Percentiles rank a stretch among this genome's conserved stretches.
Evolutionary conservation across 768 basidiomycete genomes (phyloP).

Genomic region (Goffeauzyma gilvescens): DNA sequence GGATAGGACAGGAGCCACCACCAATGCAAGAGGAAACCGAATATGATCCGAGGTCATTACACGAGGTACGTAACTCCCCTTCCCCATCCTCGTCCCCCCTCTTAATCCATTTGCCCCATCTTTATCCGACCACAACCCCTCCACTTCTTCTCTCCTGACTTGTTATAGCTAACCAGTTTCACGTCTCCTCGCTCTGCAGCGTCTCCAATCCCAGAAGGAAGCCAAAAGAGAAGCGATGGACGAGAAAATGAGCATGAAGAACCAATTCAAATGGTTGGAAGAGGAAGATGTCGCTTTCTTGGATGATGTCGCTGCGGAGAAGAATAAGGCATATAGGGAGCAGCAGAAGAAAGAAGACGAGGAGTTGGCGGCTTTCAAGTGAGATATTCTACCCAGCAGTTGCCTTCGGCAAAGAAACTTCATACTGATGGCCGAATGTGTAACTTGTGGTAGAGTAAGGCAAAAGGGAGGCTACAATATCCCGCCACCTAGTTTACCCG

Average conservation of each 20-base stretch:
- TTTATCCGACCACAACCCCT: not conserved
- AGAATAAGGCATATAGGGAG: slow-evolving; percentile 19
- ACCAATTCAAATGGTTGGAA: slow-evolving; percentile 34
- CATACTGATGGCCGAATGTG: not conserved
- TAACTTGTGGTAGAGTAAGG: slow-evolving; percentile 6
- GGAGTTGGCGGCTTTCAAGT: slow-evolving; percentile 29
- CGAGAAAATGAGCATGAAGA: slow-evolving; percentile 34
- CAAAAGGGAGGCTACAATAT: not conserved
- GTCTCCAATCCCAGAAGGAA: slow-evolving; percentile 15
- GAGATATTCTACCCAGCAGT: slow-evolving; percentile 13
- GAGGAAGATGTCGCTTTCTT: slow-evolving; percentile 33
- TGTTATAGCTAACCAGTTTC: too few relatives aligned
- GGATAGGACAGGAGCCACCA: slow-evolving; percentile 34
- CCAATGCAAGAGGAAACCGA: slow-evolving; percentile 16
- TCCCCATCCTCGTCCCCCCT: not conserved
- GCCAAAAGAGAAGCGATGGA: slow-evolving; percentile 34
- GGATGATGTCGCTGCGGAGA: slow-evolving; percentile 19
- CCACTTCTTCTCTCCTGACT: not conserved
- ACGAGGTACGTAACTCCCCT: slow-evolving; percentile 18
- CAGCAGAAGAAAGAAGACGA: slow-evolving; percentile 22
- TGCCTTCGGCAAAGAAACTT: not conserved
- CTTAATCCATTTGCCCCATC: not conserved
- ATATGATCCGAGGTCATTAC: slow-evolving; percentile 32
- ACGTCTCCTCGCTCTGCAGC: not conserved
- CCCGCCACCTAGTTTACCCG: slow-evolving; percentile 5